Percentiles rank a stretch among this genome's conserved stretches.
These are phyloP conservation scores for Pseudopithomyces maydicus DNA, from an alignment of 2,329 filamentous ascomycete genomes.

Conservation along the genomic window DNA sequence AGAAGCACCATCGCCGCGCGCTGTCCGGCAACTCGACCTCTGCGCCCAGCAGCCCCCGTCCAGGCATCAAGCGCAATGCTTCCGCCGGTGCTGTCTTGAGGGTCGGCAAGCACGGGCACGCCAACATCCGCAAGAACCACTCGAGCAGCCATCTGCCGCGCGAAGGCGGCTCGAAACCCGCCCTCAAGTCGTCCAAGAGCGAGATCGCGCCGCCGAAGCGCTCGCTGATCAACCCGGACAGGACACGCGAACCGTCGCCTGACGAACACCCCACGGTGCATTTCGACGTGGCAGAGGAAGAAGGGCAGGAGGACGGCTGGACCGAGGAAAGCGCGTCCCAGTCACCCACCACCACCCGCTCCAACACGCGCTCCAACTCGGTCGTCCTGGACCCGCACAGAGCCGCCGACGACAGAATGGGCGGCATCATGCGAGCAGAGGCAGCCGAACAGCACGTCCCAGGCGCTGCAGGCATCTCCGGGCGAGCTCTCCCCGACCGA, in stretches of 20 bases:
- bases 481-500: conserved; percentile 32
- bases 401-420: conserved; percentile 7
- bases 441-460: conserved; percentile 19
- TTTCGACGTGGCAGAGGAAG: conserved; percentile 46
- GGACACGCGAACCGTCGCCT: conserved; percentile 39
- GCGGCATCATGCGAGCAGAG: conserved; percentile 16
- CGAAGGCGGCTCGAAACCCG: conserved; percentile 45
- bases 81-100: conserved; percentile 46
- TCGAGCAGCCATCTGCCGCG: conserved; percentile 54
- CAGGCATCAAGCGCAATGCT: conserved; percentile 50
- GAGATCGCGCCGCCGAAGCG: conserved; percentile 35
- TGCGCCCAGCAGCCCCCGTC: conserved; percentile 44
- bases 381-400: conserved; percentile 42
- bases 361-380: conserved; percentile 48
- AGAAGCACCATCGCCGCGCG: conserved; percentile 44
- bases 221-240: conserved; percentile 34
- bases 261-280: conserved; percentile 45
- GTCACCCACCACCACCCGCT: conserved; percentile 47
- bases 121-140: conserved; percentile 47
- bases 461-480: conserved; percentile 3
- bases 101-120: conserved; percentile 37
- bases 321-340: conserved; percentile 50
- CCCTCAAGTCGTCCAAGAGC: conserved; percentile 43
- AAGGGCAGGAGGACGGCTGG: conserved; percentile 45
- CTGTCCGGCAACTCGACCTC: conserved; percentile 44